Conservation (phyloP, 2,329 filamentous ascomycete genomes). For the Aspergillus intermedius region DNA sequence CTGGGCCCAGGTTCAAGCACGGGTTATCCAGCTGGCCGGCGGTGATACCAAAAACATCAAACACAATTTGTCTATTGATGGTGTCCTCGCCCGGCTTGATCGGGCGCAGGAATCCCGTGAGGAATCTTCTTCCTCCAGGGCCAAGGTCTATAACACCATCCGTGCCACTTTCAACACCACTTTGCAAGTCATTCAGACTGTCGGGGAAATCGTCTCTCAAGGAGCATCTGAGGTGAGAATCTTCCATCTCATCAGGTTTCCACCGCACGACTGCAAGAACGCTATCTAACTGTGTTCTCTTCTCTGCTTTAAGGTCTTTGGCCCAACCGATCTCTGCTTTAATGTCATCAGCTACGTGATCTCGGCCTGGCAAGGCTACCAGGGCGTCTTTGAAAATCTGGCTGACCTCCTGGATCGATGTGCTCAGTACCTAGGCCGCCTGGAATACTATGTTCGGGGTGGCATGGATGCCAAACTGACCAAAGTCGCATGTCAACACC, state of each 20-base stretch:
- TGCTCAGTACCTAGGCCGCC: slow-evolving; percentile 8
- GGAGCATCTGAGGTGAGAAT: slow-evolving; percentile 8
- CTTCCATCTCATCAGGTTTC: not conserved
- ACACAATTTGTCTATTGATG: slow-evolving; percentile 6
- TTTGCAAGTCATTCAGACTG: slow-evolving; percentile 11
- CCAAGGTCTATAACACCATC: slow-evolving; percentile 4
- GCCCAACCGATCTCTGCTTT: slow-evolving; percentile 14
- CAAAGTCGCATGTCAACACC: slow-evolving; percentile 13
- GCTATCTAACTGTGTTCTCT: not conserved
- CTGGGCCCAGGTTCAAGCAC: slow-evolving; percentile 12
- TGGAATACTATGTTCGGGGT: slow-evolving; percentile 13
- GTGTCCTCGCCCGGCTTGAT: slow-evolving; percentile 8
- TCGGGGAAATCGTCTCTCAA: slow-evolving; percentile 8
- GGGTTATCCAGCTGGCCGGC: slow-evolving; percentile 11
- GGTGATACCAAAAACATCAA: slow-evolving; percentile 6
- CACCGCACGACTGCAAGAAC: not conserved
- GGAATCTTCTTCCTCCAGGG: not conserved
- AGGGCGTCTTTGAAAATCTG: slow-evolving; percentile 14
- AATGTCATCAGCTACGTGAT: slow-evolving; percentile 17
- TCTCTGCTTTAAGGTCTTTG: slow-evolving; percentile 9
- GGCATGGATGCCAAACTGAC: slow-evolving; percentile 13
- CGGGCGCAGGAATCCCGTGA: slow-evolving; percentile 3
- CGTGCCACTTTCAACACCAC: slow-evolving; percentile 8
- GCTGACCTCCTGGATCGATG: slow-evolving; percentile 13
- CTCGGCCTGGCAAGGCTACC: slow-evolving; percentile 14